Conservation (phyloP, 495 filamentous ascomycete genomes). For the Podospora anserina region DNA sequence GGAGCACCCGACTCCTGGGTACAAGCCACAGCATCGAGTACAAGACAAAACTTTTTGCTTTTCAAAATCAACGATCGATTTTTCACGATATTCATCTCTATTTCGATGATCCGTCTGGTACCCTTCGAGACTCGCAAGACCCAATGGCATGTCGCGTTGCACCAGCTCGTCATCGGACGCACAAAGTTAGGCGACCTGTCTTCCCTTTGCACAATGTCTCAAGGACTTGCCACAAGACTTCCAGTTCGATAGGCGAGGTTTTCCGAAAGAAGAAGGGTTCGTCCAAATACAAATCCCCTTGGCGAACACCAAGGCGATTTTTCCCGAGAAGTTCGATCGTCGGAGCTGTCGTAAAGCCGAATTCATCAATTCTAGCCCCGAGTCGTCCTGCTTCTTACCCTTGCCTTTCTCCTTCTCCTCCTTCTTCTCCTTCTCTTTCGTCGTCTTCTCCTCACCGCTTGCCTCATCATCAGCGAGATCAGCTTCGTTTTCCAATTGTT, state of each 20-base stretch:
- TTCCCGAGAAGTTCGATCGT: neutral
- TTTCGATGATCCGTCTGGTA: neutral
- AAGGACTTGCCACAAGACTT: neutral
- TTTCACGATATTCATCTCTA: too few species aligned
- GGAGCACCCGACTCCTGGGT: neutral
- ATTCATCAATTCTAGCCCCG: neutral
- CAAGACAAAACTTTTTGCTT: neutral
- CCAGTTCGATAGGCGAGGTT: neutral
- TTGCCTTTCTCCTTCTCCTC: too few species aligned
- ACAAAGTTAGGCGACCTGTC: neutral
- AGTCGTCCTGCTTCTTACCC: too few species aligned
- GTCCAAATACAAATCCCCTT: neutral
- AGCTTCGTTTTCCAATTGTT: too few species aligned
- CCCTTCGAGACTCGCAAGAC: neutral
- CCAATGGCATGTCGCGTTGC: neutral
- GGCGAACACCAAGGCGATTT: neutral
- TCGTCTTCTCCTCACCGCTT: too few species aligned
- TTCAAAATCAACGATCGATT: neutral
- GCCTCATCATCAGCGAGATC: too few species aligned
- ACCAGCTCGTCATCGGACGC: neutral
- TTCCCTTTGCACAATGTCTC: neutral
- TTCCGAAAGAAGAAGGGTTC: neutral
- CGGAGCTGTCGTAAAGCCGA: neutral
- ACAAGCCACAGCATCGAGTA: neutral
- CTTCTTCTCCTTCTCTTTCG: too few species aligned